Conservation (phyloP, 2,329 filamentous ascomycete genomes). For the Myriosclerotinia scirpicola region DNA sequence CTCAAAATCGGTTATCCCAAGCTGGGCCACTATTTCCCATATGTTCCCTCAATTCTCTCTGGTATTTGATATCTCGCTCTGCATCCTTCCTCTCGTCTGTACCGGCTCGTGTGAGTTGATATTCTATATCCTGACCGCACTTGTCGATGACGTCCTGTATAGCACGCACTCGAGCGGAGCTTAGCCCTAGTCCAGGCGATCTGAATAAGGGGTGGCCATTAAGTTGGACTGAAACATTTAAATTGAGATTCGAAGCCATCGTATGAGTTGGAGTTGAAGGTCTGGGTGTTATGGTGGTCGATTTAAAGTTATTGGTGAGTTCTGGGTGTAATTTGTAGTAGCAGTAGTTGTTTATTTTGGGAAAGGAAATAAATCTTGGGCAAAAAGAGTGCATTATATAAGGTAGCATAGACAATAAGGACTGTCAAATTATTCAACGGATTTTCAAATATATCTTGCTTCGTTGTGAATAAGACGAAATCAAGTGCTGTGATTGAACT, state of each 20-base stretch:
- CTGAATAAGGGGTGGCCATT: neutral
- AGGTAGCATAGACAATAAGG: rapidly evolving
- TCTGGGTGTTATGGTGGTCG: neutral
- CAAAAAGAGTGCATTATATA: neutral
- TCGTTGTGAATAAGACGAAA: neutral
- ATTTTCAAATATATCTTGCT: neutral
- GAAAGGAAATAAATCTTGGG: neutral
- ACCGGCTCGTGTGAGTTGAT: neutral
- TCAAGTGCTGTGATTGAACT: neutral
- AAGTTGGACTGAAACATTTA: neutral
- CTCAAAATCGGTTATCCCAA: neutral
- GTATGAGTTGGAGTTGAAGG: neutral
- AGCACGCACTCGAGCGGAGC: neutral
- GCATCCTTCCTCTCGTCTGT: neutral
- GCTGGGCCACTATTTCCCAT: neutral
- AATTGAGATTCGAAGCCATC: neutral
- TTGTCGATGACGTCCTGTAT: neutral
- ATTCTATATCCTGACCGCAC: neutral
- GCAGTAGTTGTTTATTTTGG: neutral
- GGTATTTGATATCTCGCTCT: neutral
- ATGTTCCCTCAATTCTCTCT: neutral
- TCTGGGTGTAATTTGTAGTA: too few species aligned
- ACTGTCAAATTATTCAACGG: neutral
- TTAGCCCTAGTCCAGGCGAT: neutral
- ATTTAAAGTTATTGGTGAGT: neutral